phyloP scores from a whole-genome alignment of 1,139 yeast species.

The Lipomyces yarrowii region DNA sequence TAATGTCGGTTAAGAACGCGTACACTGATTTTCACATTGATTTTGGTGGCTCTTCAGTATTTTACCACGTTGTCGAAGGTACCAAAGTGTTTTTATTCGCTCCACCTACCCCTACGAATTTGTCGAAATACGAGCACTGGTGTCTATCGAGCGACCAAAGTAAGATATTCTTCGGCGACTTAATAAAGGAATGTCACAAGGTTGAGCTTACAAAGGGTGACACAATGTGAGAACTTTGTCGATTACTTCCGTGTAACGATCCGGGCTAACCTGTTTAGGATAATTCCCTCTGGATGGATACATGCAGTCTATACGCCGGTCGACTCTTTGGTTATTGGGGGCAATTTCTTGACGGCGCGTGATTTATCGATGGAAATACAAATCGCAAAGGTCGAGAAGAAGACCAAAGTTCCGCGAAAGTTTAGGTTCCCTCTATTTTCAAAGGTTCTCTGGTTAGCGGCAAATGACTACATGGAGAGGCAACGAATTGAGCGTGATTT shows the following conservation, averaged over 20 bases:
- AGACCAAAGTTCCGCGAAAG: conserved; percentile 71
- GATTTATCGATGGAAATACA: conserved; percentile 65
- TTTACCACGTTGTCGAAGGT: conserved; percentile 78
- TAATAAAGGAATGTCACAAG: conserved; percentile 54
- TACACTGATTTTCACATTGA: conserved; percentile 91
- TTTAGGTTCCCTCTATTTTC: conserved; percentile 80
- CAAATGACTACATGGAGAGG: conserved; percentile 24
- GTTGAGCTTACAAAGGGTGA: conserved; percentile 72
- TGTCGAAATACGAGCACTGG: conserved; percentile 69
- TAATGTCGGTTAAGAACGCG: conserved; percentile 81
- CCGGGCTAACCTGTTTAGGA: conserved; percentile 13
- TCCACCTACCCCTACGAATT: conserved; percentile 71
- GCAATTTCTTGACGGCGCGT: conserved; percentile 72
- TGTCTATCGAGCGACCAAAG: conserved; percentile 66
- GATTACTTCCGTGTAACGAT: neutral
- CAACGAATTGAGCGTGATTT: neutral
- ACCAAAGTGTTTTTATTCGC: conserved; percentile 71
- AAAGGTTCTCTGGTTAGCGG: conserved; percentile 67
- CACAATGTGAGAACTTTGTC: conserved; percentile 47
- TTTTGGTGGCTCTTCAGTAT: conserved; percentile 91
- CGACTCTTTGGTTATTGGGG: conserved; percentile 84
- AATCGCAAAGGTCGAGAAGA: conserved; percentile 62
- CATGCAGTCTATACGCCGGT: conserved; percentile 85
- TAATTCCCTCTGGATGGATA: conserved; percentile 92
- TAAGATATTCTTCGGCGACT: conserved; percentile 67